phyloP scores from a whole-genome alignment of 495 filamentous ascomycete genomes.

The Neohortaea acidophila region DNA sequence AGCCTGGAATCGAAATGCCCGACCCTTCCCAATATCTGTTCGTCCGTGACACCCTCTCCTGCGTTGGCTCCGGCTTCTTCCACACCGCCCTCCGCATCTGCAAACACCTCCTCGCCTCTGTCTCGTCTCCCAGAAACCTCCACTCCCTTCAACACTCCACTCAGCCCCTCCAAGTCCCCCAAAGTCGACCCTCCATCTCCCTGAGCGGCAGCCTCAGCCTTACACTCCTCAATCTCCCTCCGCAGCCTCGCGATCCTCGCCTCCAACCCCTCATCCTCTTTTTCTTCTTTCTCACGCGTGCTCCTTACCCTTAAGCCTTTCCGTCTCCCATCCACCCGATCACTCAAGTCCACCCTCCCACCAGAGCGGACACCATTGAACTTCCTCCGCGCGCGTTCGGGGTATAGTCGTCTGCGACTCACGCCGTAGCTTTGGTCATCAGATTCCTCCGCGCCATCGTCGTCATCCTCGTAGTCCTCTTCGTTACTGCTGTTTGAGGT shows the following conservation, averaged over 20 bases:
- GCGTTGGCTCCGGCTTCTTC: neutral
- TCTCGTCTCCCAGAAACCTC: slow-evolving; percentile 16
- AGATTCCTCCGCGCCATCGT: no score
- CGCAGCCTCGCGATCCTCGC: slow-evolving; percentile 49
- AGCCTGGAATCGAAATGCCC: slow-evolving; percentile 79
- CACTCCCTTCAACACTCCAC: slow-evolving; percentile 19
- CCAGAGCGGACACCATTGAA: slow-evolving; percentile 7
- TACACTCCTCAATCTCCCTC: slow-evolving; percentile 28
- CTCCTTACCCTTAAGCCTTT: slow-evolving; percentile 45
- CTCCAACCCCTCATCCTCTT: slow-evolving; percentile 50
- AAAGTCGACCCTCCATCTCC: slow-evolving; percentile 6
- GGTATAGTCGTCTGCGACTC: slow-evolving; percentile 5
- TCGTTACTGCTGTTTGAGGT: neutral
- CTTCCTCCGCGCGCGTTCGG: slow-evolving; percentile 4
- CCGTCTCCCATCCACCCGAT: slow-evolving; percentile 6
- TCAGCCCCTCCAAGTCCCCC: slow-evolving; percentile 12
- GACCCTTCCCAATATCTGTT: slow-evolving; percentile 47
- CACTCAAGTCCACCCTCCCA: slow-evolving; percentile 7
- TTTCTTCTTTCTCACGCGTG: neutral
- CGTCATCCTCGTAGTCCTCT: slow-evolving; percentile 2
- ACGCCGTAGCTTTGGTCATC: no score
- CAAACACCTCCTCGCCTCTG: slow-evolving; percentile 1
- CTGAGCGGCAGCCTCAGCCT: slow-evolving; percentile 21
- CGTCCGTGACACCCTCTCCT: slow-evolving; percentile 4
- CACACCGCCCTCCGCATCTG: slow-evolving; percentile 12